Evolutionary conservation across 1,139 yeast species (phyloP).

Genomic region (Pichia sp.): DNA sequence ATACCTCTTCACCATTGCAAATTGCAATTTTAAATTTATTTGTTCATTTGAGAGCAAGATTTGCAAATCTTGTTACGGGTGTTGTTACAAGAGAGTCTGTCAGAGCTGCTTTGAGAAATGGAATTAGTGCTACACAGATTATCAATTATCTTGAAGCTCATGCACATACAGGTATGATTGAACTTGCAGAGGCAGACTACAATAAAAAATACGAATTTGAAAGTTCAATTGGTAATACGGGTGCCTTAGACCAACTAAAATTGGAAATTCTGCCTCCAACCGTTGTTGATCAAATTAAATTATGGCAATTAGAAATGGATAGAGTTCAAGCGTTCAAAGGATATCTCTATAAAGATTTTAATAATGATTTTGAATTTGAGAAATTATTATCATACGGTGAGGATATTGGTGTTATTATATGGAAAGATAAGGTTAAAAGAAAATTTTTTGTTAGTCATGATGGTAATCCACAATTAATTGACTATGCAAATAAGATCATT

Average conservation of each 20-base stretch:
- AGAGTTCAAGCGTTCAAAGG: conserved; percentile 88
- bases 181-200: conserved; percentile 59
- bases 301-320: conserved; percentile 96
- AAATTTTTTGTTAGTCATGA: conserved; percentile 77
- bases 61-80: conserved; percentile 90
- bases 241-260: conserved; percentile 29
- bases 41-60: conserved; percentile 77
- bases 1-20: conserved; percentile 91
- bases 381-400: conserved; percentile 70
- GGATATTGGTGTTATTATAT: conserved; percentile 83
- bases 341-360: conserved; percentile 78
- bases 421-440: conserved; percentile 68
- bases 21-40: conserved; percentile 87
- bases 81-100: conserved; percentile 90
- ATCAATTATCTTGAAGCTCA: conserved; percentile 83
- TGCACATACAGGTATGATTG: conserved; percentile 89
- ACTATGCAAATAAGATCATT: conserved; percentile 67
- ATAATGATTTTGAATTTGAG: conserved; percentile 70
- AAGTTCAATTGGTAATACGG: conserved; percentile 35
- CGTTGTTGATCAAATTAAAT: conserved; percentile 86
- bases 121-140: conserved; percentile 93
- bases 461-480: conserved; percentile 84
- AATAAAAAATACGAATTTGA: conserved; percentile 64
- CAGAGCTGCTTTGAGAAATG: conserved; percentile 74
- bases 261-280: conserved; percentile 85